A percentile compares a stretch with the other conserved stretches of the same genome.
Evolutionary conservation across 1,139 yeast species (phyloP).

Genomic region (Suhomyces terraborum): DNA sequence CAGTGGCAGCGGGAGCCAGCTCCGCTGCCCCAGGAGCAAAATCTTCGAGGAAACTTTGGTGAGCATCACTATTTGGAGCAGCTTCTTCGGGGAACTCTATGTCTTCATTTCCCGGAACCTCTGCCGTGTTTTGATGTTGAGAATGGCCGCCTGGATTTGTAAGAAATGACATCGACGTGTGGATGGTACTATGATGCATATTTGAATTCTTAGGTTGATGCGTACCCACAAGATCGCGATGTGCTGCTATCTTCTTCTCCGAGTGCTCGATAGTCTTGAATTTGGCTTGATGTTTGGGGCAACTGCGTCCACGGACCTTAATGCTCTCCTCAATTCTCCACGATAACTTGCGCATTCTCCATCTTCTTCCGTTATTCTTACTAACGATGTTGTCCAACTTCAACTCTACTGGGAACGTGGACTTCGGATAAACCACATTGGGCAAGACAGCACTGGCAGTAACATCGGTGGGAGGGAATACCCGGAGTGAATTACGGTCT

Average conservation of each 20-base stretch:
- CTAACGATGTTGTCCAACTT: constrained; percentile 75
- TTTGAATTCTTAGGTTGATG: constrained; percentile 19
- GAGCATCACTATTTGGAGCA: constrained; percentile 19
- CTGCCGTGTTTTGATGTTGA: constrained; percentile 5
- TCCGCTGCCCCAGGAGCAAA: constrained; percentile 22
- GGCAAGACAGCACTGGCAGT: constrained; percentile 87
- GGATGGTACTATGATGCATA: constrained; percentile 45
- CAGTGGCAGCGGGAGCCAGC: constrained; percentile 30
- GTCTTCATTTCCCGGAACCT: constrained; percentile 10
- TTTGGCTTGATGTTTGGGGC: constrained; percentile 55
- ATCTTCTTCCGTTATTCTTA: constrained; percentile 57
- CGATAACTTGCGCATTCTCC: constrained; percentile 87
- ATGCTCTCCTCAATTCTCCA: constrained; percentile 91
- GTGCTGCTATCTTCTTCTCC: constrained; percentile 29
- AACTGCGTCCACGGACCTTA: constrained; percentile 59
- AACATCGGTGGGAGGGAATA: constrained; percentile 93
- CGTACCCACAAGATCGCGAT: constrained; percentile 16
- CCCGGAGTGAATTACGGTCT: constrained; percentile 82
- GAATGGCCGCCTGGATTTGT: constrained; percentile 17
- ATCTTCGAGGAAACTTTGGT: constrained; percentile 13
- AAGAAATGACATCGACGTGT: constrained; percentile 29
- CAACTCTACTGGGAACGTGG: constrained; percentile 80
- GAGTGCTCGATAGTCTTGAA: constrained; percentile 49
- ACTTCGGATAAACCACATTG: constrained; percentile 84
- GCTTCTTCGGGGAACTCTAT: constrained; percentile 5